Base-by-base conservation (phyloP, 148 eudicot species). In the Vaccinium vitisidaea region DNA sequence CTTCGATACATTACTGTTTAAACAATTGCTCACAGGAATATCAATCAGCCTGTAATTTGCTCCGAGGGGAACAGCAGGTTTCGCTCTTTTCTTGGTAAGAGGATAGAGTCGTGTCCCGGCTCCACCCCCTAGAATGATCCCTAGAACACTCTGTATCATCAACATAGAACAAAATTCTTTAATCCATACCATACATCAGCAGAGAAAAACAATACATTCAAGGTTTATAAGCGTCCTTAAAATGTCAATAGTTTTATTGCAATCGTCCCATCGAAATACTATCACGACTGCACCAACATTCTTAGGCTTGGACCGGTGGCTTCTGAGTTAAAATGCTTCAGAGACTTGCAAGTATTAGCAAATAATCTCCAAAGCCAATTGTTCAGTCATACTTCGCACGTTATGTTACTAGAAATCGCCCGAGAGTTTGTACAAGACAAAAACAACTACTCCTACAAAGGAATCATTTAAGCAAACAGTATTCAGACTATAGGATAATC, bases 61-160 rank as follows among this genome's bases (percentile, higher is more conserved):
- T 50, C 98, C 98, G 53, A 95, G 90, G 30, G 98, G 98, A 81
- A 95, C 98, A 15, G 98, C 98, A 65, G 98, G 98, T 83, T 95
- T 95, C 61, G 98, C 98, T 80, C 98, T 89, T 91, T 93, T 93
- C 92, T 95, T 95, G 4, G 98, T 95, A 25, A 95, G 90, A 32
- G 98, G 98, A 84, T 93, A 95, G 21, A 95, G 97, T 58, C 98
- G 96, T 12, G 98, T 94, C 46, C 99, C 99, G 85, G 99, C 99
- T 85, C 99, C 99, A 83, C 99, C 99, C 85, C 99, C 99, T 67
- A 96, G 98, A 83, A 96, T 94, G 80, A 96, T 94, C 18, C 98
- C 98, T 83, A 95, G 89, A 71, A 96, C 98, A 94, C 96, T 96
- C 95, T 94, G 91, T 77, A 88, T 11, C 61, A 82, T 52, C 56